Evolutionary conservation across 1,284 basidiomycete genomes (phyloP).

Genomic region (Malassezia brasiliensis): DNA sequence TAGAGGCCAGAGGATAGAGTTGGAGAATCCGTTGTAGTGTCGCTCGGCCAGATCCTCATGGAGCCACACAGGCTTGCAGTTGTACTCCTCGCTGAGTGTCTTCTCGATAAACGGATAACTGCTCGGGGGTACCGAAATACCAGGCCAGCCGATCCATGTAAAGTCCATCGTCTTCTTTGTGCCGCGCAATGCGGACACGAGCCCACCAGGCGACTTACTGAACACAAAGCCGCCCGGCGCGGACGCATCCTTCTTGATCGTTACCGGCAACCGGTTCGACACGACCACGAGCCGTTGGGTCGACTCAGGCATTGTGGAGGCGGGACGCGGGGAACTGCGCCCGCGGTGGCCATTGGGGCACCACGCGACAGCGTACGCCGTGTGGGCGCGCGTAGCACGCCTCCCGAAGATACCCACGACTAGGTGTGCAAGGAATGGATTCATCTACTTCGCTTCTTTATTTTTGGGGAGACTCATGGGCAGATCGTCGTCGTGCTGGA

Average conservation of each 20-base stretch:
- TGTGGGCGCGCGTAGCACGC: too few relatives aligned
- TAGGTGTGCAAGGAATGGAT: too few relatives aligned
- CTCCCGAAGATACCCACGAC: too few relatives aligned
- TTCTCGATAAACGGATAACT: slow-evolving; percentile 42
- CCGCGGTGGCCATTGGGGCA: too few relatives aligned
- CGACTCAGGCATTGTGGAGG: slow-evolving; percentile 9
- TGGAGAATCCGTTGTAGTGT: slow-evolving; percentile 97
- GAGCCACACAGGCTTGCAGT: slow-evolving; percentile 93
- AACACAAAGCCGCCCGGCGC: slow-evolving; percentile 44
- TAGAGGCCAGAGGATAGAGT: slow-evolving; percentile 97
- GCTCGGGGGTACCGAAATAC: slow-evolving; percentile 32
- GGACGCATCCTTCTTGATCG: slow-evolving; percentile 42
- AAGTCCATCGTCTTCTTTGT: slow-evolving; percentile 45
- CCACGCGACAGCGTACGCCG: too few relatives aligned
- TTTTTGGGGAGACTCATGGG: slow-evolving; percentile 25
- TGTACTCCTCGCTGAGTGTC: slow-evolving; percentile 83
- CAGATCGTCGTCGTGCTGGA: slow-evolving; percentile 25
- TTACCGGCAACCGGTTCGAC: slow-evolving; percentile 74
- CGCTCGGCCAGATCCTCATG: slow-evolving; percentile 92
- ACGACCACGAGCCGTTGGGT: slow-evolving; percentile 71
- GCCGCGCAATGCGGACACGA: slow-evolving; percentile 44
- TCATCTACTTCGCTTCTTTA: not conserved
- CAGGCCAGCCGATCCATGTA: slow-evolving; percentile 49
- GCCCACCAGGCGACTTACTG: slow-evolving; percentile 40
- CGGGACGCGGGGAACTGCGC: not conserved